Evolutionary conservation across 2,329 filamentous ascomycete species (phyloP), one percentile per base, ranked within the genome.

Genomic region (Stenocarpella maydis): DNA sequence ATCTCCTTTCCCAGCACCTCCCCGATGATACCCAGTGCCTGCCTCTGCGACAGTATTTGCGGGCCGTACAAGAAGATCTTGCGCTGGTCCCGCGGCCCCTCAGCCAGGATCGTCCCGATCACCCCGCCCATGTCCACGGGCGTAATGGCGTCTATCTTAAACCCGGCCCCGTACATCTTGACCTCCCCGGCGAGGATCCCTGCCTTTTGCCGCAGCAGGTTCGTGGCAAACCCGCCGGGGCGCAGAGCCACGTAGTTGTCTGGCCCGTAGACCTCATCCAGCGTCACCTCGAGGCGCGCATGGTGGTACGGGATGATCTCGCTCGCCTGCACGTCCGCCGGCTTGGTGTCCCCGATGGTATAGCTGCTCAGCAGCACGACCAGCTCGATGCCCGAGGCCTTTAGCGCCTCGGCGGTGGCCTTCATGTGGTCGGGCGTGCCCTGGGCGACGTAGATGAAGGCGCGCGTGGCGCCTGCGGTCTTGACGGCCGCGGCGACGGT

Each of bases 91-190:
- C 74, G 72, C 7, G 68, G 73, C 1, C 78, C 79, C 21, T 78
- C 72, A 2, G 75, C 79, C 3, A 85, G 75, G 9, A 84, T 73
- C 0, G 70, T 76, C 4, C 82, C 84, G 50, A 73, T 71, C 4
- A 83, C 83, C 24, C 75, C 71, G n/a, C 84, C 84, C 53, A 86
- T 84, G 71, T 86, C 83, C 2, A 72, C 75, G 0, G 82, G 80
- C 0, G 79, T 73, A 55, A 86, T 80, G 26, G 71, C 77, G 70
- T 86, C 84, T 17, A 77, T 74, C 49, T 71, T 66, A 14, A 75
- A 75, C 5, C 78, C 72, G 0, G 78, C 76, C 12, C 73, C 72
- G 9, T 74, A 73, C 6, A 82, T 63, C 50, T 75, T 77, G 19
- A 83, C 78, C n/a, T 80, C 74, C 0, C 77, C 79, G 0, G 70